Percentiles rank a stretch among this genome's conserved stretches.
Evolutionary conservation across 495 filamentous ascomycete genomes (phyloP).

Genomic region (Polyplosphaeria fusca): DNA sequence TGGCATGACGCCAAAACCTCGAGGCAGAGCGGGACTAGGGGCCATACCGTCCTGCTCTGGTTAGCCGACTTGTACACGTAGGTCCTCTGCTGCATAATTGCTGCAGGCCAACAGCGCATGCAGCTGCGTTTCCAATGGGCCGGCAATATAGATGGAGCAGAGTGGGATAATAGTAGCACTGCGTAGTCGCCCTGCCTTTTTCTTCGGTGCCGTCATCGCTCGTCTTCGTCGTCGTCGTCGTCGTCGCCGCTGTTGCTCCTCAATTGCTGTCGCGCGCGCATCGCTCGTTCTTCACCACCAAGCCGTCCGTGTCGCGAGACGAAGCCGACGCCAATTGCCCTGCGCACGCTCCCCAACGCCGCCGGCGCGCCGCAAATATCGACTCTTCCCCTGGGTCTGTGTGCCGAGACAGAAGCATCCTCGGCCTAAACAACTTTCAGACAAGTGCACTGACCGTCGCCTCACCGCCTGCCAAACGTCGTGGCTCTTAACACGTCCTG

Average conservation of each 20-base stretch:
- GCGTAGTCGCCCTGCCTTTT: conserved; percentile 10
- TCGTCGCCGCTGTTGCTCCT: conserved; percentile 4
- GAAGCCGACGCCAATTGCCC: background rate
- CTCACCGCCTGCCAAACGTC: conserved; percentile 36
- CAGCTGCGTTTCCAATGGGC: conserved; percentile 18
- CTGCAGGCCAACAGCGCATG: conserved; percentile 31
- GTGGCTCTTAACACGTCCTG: conserved; percentile 26
- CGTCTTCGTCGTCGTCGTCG: conserved; percentile 21
- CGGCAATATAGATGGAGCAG: conserved; percentile 21
- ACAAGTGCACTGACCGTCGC: conserved; percentile 28
- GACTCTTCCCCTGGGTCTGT: background rate
- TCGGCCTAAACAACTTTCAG: conserved; percentile 27
- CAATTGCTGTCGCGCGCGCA: conserved; percentile 19
- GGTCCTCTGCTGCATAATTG: conserved; percentile 31
- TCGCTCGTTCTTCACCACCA: conserved; percentile 29
- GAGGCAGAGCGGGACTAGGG: conserved; percentile 8
- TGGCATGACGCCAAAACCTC: conserved; percentile 30
- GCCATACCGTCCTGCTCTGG: conserved; percentile 9
- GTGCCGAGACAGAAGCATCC: conserved; percentile 33
- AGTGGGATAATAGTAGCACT: conserved; percentile 32
- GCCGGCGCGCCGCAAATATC: background rate
- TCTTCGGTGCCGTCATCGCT: conserved; percentile 7
- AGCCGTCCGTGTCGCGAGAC: conserved; percentile 19
- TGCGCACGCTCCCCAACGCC: conserved; percentile 6
- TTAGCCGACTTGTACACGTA: conserved; percentile 23